Base-by-base conservation (phyloP, 2,329 filamentous ascomycete species). In the Apiospora sp. region DNA sequence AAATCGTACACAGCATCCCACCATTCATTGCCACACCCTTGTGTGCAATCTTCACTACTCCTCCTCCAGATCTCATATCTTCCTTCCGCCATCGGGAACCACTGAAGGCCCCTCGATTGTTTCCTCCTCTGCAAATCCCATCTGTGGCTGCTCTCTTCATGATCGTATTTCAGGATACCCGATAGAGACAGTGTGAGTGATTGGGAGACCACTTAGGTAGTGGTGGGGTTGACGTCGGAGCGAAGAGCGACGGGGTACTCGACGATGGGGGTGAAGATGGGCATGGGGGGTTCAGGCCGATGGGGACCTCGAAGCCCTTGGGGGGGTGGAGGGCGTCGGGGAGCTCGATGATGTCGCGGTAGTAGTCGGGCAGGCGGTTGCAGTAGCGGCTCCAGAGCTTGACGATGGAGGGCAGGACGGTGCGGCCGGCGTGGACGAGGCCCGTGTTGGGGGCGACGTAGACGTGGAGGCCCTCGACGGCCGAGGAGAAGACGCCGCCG, bases 401-500 rank as follows among this genome's bases (percentile, higher is more conserved):
- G 74, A 79, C 81, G 68, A 87, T 80, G n/a, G 76, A 76, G 6
- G 80, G 79, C 8, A 84, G 81, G n/a, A 87, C 75, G 27, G 80
- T 83, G 12, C 81, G 77, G 24, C 74, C 72, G 67, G 74, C 75
- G 10, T 74, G 69, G 71, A 80, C 77, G 4, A 81, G 77, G 5
- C 46, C 27, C 37, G 43, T 48, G 79, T 86, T 86, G 12, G 86
- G 85, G 1, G 80, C 81, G 13, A 82, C 81, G 71, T 83, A 85
- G 67, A 49, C 41, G 61, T 76, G 74, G 7, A 77, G 68, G 74
- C 81, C 82, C 51, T 80, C 80, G 41, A 73, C 77, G 2, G 80
- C 79, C 0, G 79, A 76, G 78, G 85, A 86, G 75, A 87, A 84
- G 41, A 80, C 73, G 0, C 89, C 89, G 2, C 87, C 86, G 72